Conservation (phyloP, 2,329 filamentous ascomycete genomes). For the Fusarium phyllophilum region DNA sequence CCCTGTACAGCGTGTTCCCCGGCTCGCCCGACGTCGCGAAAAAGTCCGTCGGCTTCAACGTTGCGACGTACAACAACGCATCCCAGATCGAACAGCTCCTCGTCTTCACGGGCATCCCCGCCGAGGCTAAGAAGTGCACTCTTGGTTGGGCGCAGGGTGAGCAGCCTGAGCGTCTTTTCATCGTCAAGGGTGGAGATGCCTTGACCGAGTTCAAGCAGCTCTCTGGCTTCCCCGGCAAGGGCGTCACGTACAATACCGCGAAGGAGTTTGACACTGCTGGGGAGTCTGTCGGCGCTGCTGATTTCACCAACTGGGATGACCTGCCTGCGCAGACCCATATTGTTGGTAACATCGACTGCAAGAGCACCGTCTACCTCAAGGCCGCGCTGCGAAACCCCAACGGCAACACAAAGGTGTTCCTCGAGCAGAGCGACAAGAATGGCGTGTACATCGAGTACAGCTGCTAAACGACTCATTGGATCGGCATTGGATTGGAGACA, state of each 20-base stretch:
- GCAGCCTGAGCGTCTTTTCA: slow-evolving; percentile 51
- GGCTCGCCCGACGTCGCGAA: slow-evolving; percentile 28
- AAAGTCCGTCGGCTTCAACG: slow-evolving; percentile 27
- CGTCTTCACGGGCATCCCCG: slow-evolving; percentile 47
- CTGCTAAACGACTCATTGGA: background rate
- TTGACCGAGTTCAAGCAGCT: slow-evolving; percentile 40
- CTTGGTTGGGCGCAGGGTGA: slow-evolving; percentile 51
- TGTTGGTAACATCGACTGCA: slow-evolving; percentile 43
- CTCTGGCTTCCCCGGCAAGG: slow-evolving; percentile 39
- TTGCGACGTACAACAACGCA: slow-evolving; percentile 39
- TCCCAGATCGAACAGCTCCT: slow-evolving; percentile 47
- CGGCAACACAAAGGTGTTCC: slow-evolving; percentile 44
- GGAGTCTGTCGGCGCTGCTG: slow-evolving; percentile 34
- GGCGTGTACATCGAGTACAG: slow-evolving; percentile 44
- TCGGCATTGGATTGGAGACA: background rate
- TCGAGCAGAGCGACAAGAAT: slow-evolving; percentile 47
- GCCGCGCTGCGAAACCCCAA: slow-evolving; percentile 36
- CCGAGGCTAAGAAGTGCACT: slow-evolving; percentile 43
- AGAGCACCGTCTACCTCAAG: slow-evolving; percentile 45
- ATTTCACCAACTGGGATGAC: slow-evolving; percentile 48
- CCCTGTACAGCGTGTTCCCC: slow-evolving; percentile 32
- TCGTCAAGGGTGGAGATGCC: slow-evolving; percentile 46
- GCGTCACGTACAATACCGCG: slow-evolving; percentile 38
- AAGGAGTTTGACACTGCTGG: slow-evolving; percentile 34
- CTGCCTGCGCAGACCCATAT: slow-evolving; percentile 33